phyloP scores from a whole-genome alignment of 306 rosid genomes.

The Cucurbita moschata region DNA sequence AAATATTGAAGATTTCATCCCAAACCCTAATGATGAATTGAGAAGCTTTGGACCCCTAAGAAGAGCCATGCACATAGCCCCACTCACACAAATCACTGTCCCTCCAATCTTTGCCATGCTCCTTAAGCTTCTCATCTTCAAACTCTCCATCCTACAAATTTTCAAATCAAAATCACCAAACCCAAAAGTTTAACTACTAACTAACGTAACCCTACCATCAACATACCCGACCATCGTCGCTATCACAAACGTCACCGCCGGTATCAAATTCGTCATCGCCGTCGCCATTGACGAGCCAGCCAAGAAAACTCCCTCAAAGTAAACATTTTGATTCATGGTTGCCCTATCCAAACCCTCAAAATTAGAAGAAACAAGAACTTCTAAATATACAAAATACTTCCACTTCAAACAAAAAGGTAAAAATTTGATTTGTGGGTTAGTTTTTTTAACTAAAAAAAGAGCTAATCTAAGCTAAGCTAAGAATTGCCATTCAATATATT shows the following conservation, averaged over 20 bases:
- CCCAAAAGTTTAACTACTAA: background rate
- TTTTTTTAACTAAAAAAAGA: background rate
- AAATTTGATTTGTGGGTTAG: background rate
- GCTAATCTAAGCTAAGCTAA: background rate
- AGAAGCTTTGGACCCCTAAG: constrained; percentile 53
- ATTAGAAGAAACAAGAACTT: background rate
- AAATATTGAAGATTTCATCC: constrained; percentile 13
- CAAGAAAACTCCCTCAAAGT: constrained; percentile 47
- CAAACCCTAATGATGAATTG: constrained; percentile 13
- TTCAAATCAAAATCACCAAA: background rate
- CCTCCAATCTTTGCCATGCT: constrained; percentile 47
- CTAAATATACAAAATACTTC: background rate
- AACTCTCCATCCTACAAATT: constrained; percentile 37
- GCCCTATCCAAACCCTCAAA: constrained; percentile 16
- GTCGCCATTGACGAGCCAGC: constrained; percentile 48
- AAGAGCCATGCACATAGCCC: constrained; percentile 55
- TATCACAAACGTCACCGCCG: constrained; percentile 47
- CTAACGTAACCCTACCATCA: background rate
- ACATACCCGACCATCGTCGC: constrained; percentile 47
- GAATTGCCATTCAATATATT: background rate
- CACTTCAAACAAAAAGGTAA: background rate
- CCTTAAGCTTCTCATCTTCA: constrained; percentile 28
- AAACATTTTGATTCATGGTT: constrained; percentile 53
- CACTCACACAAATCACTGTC: constrained; percentile 43
- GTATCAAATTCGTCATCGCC: constrained; percentile 54